These are phyloP conservation scores for Trichomonas vaginalis DNA, from an alignment of 208 protist species.

Conservation along the genomic window DNA sequence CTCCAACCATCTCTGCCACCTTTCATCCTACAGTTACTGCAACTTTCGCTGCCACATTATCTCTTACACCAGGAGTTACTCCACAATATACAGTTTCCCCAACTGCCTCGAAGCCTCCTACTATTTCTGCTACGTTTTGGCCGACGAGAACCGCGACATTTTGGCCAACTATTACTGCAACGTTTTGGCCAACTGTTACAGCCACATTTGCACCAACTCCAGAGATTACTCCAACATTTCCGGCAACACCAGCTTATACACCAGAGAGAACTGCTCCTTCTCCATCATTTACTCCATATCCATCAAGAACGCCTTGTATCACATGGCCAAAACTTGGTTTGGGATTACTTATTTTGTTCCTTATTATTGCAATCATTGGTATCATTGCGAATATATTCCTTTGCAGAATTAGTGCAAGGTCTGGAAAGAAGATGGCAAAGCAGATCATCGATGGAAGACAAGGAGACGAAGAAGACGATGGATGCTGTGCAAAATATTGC, in stretches of 20 bases:
- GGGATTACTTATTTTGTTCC: background rate
- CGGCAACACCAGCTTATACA: background rate
- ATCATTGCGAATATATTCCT: background rate
- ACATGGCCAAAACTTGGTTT: background rate
- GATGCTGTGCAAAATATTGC: background rate
- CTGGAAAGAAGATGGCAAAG: background rate
- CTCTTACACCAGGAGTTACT: background rate
- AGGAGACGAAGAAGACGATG: background rate
- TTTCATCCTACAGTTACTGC: background rate
- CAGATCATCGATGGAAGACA: background rate
- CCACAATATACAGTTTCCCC: background rate
- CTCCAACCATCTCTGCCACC: background rate
- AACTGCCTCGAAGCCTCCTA: background rate
- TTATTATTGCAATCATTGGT: background rate
- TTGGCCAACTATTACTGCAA: background rate
- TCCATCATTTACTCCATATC: too few species aligned
- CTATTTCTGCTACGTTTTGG: too few species aligned
- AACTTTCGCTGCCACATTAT: background rate
- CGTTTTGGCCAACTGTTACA: background rate
- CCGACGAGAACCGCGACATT: background rate
- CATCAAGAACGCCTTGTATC: background rate
- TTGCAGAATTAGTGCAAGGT: background rate
- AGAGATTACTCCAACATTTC: background rate
- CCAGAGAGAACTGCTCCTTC: background rate
- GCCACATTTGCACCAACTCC: background rate